Percentiles rank a stretch among this genome's conserved stretches.
These are phyloP conservation scores for Xylariaceae sp. DNA, from an alignment of 2,329 filamentous ascomycete species.

Conservation along the genomic window DNA sequence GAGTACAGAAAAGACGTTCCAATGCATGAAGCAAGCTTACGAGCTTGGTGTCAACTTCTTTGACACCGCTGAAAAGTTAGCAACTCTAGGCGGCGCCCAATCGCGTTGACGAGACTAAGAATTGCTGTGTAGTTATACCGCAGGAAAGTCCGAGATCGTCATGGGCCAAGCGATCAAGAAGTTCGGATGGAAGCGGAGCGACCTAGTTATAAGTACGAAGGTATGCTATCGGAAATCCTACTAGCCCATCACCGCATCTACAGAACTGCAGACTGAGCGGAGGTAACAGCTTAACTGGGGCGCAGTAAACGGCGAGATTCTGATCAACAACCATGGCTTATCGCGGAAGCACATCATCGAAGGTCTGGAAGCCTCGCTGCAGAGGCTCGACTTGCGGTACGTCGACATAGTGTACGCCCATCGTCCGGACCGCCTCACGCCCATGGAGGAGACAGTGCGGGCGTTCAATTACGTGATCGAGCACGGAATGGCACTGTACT, in stretches of 20 bases:
- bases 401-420: slow-evolving; percentile 70
- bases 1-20: slow-evolving; percentile 36
- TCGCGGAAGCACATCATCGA: slow-evolving; percentile 60
- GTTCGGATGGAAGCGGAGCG: slow-evolving; percentile 58
- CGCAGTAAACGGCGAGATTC: slow-evolving; percentile 34
- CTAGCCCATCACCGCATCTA: neutral
- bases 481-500: slow-evolving; percentile 67
- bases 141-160: slow-evolving; percentile 55
- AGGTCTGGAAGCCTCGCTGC: slow-evolving; percentile 62
- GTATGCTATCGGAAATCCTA: slow-evolving; percentile 26
- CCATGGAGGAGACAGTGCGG: slow-evolving; percentile 68
- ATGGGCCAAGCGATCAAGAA: slow-evolving; percentile 59
- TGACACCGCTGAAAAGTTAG: slow-evolving; percentile 55
- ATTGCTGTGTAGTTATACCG: slow-evolving; percentile 40
- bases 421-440: slow-evolving; percentile 61
- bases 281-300: slow-evolving; percentile 51
- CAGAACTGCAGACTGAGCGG: slow-evolving; percentile 31
- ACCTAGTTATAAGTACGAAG: slow-evolving; percentile 61
- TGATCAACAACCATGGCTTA: slow-evolving; percentile 54
- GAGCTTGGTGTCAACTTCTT: slow-evolving; percentile 61
- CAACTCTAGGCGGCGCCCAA: neutral
- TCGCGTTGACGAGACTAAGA: neutral
- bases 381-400: slow-evolving; percentile 67
- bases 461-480: slow-evolving; percentile 56
- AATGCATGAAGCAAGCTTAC: slow-evolving; percentile 55